Conservation (phyloP, 768 basidiomycete genomes). For the Trametes cinnabarina region DNA sequence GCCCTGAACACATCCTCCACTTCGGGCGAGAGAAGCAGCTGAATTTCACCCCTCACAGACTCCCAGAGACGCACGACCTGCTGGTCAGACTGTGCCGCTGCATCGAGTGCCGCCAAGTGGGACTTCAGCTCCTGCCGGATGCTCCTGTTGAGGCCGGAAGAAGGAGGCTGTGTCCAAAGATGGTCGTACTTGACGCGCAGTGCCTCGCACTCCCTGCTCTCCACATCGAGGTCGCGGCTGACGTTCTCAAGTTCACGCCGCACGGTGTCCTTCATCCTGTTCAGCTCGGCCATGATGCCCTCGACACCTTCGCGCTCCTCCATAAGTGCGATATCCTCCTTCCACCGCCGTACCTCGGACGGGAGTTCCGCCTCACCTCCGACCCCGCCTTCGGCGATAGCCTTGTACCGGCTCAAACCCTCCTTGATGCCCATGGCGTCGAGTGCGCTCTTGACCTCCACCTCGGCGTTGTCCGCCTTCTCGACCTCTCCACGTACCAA, state of each 20-base stretch:
- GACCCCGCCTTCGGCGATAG: slow-evolving; percentile 65
- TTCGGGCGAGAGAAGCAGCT: slow-evolving; percentile 54
- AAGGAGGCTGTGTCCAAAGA: slow-evolving; percentile 83
- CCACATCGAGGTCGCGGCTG: slow-evolving; percentile 69
- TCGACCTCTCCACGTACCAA: slow-evolving; percentile 86
- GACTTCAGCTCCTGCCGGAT: slow-evolving; percentile 78
- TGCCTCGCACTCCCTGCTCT: slow-evolving; percentile 84
- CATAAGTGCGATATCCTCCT: slow-evolving; percentile 66
- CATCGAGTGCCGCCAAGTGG: slow-evolving; percentile 66
- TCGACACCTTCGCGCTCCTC: slow-evolving; percentile 72
- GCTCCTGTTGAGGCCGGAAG: slow-evolving; percentile 66
- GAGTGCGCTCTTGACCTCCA: slow-evolving; percentile 71
- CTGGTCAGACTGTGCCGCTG: slow-evolving; percentile 74
- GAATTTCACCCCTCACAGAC: slow-evolving; percentile 61
- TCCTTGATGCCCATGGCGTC: slow-evolving; percentile 81
- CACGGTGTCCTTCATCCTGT: slow-evolving; percentile 55
- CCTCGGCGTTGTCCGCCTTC: slow-evolving; percentile 79
- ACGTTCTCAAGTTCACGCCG: slow-evolving; percentile 59
- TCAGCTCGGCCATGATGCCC: slow-evolving; percentile 57
- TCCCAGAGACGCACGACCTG: slow-evolving; percentile 78
- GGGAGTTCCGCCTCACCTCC: slow-evolving; percentile 67
- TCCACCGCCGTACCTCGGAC: slow-evolving; percentile 67
- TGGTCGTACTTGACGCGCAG: slow-evolving; percentile 87
- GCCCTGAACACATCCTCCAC: slow-evolving; percentile 64
- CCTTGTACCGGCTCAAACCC: slow-evolving; percentile 63